A percentile compares a stretch with the other conserved stretches of the same genome.
Evolutionary conservation across 2,329 filamentous ascomycete genomes (phyloP).

Genomic region (Emericellopsis atlantica): DNA sequence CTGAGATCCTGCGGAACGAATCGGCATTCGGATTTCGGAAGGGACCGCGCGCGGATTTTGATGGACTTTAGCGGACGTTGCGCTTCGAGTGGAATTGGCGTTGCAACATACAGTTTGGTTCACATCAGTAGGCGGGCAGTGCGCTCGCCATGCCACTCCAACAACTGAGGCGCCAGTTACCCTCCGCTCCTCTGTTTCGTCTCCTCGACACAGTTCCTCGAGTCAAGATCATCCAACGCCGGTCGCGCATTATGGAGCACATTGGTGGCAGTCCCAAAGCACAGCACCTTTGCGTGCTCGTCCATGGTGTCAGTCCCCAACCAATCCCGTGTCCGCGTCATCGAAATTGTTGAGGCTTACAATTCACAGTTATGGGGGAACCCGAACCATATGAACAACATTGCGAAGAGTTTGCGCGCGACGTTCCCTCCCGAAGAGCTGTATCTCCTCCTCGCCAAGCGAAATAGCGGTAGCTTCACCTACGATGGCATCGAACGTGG

Average conservation of each 20-base stretch:
- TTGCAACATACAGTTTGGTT: too few species aligned
- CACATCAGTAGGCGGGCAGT: too few species aligned
- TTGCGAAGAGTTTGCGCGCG: conserved; percentile 53
- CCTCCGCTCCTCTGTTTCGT: too few species aligned
- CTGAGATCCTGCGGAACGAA: too few species aligned
- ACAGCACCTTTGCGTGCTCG: conserved; percentile 63
- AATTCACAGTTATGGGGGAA: conserved; percentile 59
- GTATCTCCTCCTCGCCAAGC: conserved; percentile 58
- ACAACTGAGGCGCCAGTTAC: too few species aligned
- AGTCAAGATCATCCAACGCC: not conserved
- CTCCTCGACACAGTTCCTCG: not conserved
- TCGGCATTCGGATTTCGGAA: too few species aligned
- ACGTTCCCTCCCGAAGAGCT: conserved; percentile 49
- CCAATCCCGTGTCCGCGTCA: not conserved
- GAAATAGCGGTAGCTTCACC: conserved; percentile 61
- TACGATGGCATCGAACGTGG: conserved; percentile 59
- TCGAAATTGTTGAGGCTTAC: conserved; percentile 6
- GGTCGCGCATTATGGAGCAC: conserved; percentile 12
- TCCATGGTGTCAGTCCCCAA: conserved; percentile 52
- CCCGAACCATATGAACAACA: conserved; percentile 56
- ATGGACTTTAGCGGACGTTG: too few species aligned
- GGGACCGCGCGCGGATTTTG: too few species aligned
- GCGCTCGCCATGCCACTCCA: too few species aligned
- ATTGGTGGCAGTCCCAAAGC: conserved; percentile 40
- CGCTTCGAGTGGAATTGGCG: too few species aligned